These are phyloP conservation scores for Vicia sativa DNA, from an alignment of 306 rosid species.

Conservation along the genomic window DNA sequence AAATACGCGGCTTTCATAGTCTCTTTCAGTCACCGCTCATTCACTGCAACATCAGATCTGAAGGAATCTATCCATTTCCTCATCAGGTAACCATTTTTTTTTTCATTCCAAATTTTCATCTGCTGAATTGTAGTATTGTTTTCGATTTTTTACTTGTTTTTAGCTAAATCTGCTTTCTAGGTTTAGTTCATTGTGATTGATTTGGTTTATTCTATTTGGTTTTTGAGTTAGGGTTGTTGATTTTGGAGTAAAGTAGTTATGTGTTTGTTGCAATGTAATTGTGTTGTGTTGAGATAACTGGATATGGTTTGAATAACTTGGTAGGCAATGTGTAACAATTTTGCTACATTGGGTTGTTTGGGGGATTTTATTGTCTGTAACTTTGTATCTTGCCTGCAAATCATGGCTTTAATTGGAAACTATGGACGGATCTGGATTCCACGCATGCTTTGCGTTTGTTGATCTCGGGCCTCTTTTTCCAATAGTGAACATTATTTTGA, in stretches of 20 bases:
- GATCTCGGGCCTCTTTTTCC: not conserved
- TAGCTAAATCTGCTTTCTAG: not conserved
- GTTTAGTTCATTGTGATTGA: not conserved
- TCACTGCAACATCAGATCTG: conserved; percentile 41
- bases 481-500: not conserved
- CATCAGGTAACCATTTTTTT: conserved; percentile 34
- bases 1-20: conserved; percentile 22
- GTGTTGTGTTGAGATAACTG: not conserved
- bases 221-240: too few relatives aligned
- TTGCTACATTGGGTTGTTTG: not conserved
- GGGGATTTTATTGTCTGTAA: not conserved
- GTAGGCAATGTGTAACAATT: not conserved
- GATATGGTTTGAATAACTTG: not conserved
- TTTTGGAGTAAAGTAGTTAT: conserved; percentile 6
- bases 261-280: conserved; percentile 11
- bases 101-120: too few relatives aligned
- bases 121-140: not conserved
- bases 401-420: not conserved
- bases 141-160: not conserved
- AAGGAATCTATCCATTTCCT: conserved; percentile 42
- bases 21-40: conserved; percentile 20
- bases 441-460: not conserved
- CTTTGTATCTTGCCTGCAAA: not conserved
- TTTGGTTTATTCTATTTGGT: not conserved
- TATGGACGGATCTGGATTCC: not conserved